A percentile compares a stretch with the other conserved stretches of the same genome.
phyloP scores from a whole-genome alignment of 2,329 filamentous ascomycete genomes.

The Aphanocladium album region DNA sequence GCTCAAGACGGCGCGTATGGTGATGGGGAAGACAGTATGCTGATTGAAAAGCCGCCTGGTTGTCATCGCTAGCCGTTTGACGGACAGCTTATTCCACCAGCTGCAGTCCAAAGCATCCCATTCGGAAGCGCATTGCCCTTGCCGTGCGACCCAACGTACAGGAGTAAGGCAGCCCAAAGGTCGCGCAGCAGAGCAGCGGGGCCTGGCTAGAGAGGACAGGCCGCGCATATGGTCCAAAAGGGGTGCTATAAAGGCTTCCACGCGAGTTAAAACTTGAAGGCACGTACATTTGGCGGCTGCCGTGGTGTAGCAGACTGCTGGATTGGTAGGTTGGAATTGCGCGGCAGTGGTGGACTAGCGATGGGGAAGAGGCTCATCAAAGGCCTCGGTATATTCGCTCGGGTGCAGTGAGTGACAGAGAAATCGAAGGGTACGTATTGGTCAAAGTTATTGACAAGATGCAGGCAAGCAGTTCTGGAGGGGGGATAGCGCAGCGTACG shows the following conservation, averaged over 20 bases:
- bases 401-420: neutral
- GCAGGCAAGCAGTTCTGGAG: neutral
- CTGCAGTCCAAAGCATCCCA: neutral
- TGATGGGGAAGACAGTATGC: neutral
- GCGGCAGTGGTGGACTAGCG: neutral
- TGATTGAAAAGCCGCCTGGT: neutral
- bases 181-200: neutral
- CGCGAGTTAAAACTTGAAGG: neutral
- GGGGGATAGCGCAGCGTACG: neutral
- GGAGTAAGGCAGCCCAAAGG: neutral
- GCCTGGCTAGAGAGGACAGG: neutral
- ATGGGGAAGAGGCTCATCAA: neutral
- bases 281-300: neutral
- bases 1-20: neutral
- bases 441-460: neutral
- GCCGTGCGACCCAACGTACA: neutral
- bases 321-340: neutral
- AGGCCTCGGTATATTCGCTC: neutral
- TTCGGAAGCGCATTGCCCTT: neutral
- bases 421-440: neutral
- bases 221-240: neutral
- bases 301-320: neutral
- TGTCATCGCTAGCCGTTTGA: neutral
- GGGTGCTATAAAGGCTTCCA: neutral
- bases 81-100: neutral